Conservation (phyloP, 2,329 filamentous ascomycete species). For the Emergomyces pasteurianus region DNA sequence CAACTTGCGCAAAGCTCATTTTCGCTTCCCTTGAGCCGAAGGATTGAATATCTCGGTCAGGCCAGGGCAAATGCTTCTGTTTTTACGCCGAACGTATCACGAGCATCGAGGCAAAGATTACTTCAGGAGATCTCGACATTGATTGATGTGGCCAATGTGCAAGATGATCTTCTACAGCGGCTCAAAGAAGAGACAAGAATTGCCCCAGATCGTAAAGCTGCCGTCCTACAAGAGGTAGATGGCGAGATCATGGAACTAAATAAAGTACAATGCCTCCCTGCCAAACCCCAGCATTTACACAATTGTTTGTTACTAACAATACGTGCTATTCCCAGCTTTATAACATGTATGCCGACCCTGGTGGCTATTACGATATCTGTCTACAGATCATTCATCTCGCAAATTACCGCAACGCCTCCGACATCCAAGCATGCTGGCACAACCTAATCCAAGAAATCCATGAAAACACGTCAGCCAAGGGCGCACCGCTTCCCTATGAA, state of each 20-base stretch:
- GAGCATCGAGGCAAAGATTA: conserved; percentile 72
- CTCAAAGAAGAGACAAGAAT: conserved; percentile 63
- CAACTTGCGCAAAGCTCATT: conserved; percentile 77
- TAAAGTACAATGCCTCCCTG: conserved; percentile 46
- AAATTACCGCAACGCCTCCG: conserved; percentile 76
- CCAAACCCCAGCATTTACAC: not conserved
- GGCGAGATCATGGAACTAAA: conserved; percentile 67
- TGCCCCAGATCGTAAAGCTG: conserved; percentile 46
- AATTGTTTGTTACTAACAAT: conserved; percentile 12
- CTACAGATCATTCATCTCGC: conserved; percentile 85
- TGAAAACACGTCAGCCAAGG: conserved; percentile 36
- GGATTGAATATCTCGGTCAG: conserved; percentile 79
- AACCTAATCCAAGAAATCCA: conserved; percentile 66
- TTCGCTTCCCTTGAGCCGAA: conserved; percentile 62
- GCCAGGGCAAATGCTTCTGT: conserved; percentile 90
- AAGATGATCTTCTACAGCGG: conserved; percentile 77
- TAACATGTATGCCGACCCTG: conserved; percentile 81
- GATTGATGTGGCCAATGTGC: conserved; percentile 86
- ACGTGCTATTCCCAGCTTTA: conserved; percentile 53
- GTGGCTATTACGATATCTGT: conserved; percentile 86
- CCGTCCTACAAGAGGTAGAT: conserved; percentile 58
- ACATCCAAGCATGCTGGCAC: conserved; percentile 76
- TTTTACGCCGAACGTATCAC: conserved; percentile 60
- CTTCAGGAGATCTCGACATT: conserved; percentile 75
- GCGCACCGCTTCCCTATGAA: conserved; percentile 35